Conservation (phyloP, 139 green algal genomes). For the Gonium pectorale region DNA sequence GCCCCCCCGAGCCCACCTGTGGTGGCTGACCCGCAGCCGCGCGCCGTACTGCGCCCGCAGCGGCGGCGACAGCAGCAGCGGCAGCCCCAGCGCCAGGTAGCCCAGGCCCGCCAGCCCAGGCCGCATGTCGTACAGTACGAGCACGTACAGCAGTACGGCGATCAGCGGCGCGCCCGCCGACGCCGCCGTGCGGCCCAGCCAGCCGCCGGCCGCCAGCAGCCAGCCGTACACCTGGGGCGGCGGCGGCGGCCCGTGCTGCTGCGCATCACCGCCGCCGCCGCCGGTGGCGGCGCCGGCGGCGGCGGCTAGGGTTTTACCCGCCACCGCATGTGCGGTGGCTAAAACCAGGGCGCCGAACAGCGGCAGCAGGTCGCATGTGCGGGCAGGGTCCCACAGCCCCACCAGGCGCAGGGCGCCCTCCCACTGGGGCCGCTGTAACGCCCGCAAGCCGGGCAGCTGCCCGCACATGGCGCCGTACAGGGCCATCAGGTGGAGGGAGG, state of each 20-base stretch:
- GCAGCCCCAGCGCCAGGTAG: conserved; percentile 31
- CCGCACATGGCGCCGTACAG: conserved; percentile 54
- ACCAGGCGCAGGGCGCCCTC: conserved; percentile 27
- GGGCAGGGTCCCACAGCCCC: conserved; percentile 7
- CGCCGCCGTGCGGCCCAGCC: conserved; percentile 1
- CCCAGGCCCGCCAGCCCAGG: conserved; percentile 11
- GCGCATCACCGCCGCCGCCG: too few species aligned
- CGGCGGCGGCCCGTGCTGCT: too few species aligned
- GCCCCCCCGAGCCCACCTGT: background rate
- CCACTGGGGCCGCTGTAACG: conserved; percentile 29
- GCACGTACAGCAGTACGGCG: conserved; percentile 3
- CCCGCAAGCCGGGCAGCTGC: conserved; percentile 42
- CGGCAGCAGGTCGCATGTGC: conserved; percentile 30
- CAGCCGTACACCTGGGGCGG: background rate
- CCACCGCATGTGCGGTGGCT: conserved; percentile 30
- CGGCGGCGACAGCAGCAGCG: conserved; percentile 47
- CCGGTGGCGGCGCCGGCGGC: background rate
- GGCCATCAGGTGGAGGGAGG: conserved; percentile 40
- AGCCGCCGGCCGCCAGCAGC: background rate
- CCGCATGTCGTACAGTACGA: conserved; percentile 3
- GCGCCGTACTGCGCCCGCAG: conserved; percentile 6
- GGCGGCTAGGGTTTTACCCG: background rate
- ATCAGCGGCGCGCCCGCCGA: background rate
- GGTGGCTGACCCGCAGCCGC: conserved; percentile 23
- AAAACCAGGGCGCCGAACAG: conserved; percentile 40